Conservation (phyloP, 2,329 filamentous ascomycete species). For the Trichoderma sp. region DNA sequence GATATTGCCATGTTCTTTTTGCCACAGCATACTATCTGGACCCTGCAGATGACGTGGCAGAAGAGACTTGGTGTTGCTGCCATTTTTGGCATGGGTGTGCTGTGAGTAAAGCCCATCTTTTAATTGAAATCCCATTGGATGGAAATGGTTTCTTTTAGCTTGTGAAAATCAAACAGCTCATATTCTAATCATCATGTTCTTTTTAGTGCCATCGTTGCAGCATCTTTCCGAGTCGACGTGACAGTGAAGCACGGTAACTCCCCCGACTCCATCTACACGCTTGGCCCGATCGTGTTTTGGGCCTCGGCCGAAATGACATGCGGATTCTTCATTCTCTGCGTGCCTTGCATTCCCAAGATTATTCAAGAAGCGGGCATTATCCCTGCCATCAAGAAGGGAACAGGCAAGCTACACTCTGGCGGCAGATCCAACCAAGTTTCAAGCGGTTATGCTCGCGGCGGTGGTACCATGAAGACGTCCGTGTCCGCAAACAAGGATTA, state of each 20-base stretch:
- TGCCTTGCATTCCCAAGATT: slow-evolving; percentile 8
- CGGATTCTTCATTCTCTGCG: slow-evolving; percentile 20
- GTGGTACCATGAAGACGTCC: not conserved
- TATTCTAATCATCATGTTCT: not conserved
- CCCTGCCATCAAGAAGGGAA: slow-evolving; percentile 6
- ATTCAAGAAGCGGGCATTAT: not conserved
- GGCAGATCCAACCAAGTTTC: not conserved
- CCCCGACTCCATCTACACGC: not conserved
- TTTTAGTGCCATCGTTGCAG: slow-evolving; percentile 11
- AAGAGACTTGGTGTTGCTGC: slow-evolving; percentile 14
- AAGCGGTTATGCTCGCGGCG: not conserved
- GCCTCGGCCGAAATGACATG: slow-evolving; percentile 1
- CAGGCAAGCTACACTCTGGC: not conserved
- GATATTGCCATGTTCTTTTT: slow-evolving; percentile 4
- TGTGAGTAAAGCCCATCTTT: not conserved
- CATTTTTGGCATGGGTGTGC: slow-evolving; percentile 13
- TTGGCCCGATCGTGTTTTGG: not conserved
- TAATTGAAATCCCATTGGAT: not conserved
- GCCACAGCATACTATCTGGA: slow-evolving; percentile 7
- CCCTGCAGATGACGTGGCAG: not conserved
- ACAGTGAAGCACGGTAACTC: not conserved
- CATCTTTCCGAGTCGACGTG: not conserved
- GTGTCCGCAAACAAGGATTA: slow-evolving; percentile 21
- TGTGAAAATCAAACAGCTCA: not conserved
- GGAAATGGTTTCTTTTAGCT: not conserved